Conservation (phyloP, 495 filamentous ascomycete species). For the Pyrenula aspistea region DNA sequence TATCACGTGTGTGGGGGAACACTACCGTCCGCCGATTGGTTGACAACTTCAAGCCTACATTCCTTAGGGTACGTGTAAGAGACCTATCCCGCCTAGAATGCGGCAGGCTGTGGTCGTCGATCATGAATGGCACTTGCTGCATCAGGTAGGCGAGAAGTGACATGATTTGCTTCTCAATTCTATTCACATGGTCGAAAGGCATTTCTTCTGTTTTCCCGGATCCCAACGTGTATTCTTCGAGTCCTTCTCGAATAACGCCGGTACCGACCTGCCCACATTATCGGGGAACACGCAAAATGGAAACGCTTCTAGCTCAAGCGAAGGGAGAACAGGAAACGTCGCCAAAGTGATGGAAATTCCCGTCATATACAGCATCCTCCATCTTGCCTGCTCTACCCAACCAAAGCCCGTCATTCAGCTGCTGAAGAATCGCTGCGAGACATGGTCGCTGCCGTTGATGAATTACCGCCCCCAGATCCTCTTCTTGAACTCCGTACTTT, state of each 20-base stretch:
- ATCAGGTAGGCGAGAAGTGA: neutral
- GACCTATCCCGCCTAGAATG: too few species aligned
- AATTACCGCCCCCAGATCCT: slow-evolving; percentile 20
- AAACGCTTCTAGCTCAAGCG: neutral
- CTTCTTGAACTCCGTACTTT: slow-evolving; percentile 24
- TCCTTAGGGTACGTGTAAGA: too few species aligned
- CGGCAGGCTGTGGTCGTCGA: too few species aligned
- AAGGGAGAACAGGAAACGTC: neutral
- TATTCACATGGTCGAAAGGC: too few species aligned
- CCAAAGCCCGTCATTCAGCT: neutral
- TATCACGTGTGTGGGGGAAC: neutral
- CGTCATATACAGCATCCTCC: slow-evolving; percentile 10
- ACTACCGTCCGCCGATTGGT: too few species aligned
- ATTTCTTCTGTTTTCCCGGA: too few species aligned
- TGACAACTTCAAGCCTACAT: too few species aligned
- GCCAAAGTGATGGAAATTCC: slow-evolving; percentile 2
- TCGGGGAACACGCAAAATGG: neutral
- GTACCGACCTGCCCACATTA: neutral
- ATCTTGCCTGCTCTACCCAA: slow-evolving; percentile 6
- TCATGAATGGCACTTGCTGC: neutral
- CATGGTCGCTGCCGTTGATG: slow-evolving; percentile 27
- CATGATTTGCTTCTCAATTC: too few species aligned
- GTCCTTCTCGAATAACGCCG: neutral
- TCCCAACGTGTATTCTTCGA: neutral
- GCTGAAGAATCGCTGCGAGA: slow-evolving; percentile 36